Evolutionary conservation across 345 rosid genomes (phyloP), one percentile per base, ranked within the genome.

Genomic region (Carallia pectinifolia): DNA sequence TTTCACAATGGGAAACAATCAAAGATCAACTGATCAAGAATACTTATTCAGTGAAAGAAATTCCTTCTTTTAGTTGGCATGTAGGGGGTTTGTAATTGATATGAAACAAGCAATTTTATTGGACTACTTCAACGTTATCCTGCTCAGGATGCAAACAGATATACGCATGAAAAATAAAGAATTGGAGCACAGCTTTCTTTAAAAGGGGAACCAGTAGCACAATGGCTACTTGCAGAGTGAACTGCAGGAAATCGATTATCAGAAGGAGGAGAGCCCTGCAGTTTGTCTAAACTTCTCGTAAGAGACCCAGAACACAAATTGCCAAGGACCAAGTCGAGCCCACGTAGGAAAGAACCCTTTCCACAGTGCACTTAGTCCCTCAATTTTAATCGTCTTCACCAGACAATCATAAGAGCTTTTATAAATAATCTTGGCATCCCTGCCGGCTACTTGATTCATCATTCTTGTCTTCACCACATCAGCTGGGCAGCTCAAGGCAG

Each of bases 311-410:
- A 93, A 90, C 79, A 89, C 87, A 23, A 90, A 93, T 68, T 93
- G 98, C 97, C 93, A 93, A 4, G 98, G 95, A 69, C 98, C 98
- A 67, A 93, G 95, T 77, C 97, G 87, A 27, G 92, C 93, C 98
- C 97, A 90, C 19, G 93, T 90, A 55, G 96, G 97, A 59, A 87
- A 85, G 77, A 90, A 90, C 19, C 95, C 98, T 77, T 90, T 93
- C 95, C 97, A 93, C 65, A 90, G 69, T 55, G 96, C 97, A 75
- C 73, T 74, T 60, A 86, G 23, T 53, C 98, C 98, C 80, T 90
- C 97, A n/a, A 65, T 64, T 76, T 64, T 84, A 64, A 90, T 87
- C 5, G 93, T 93, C 84, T 87, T 89, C 78, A 81, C 89, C 85
- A 93, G 77, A 82, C 98, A 93, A 64, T 87, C 93, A 37, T 84